Percentiles rank a stretch among this genome's conserved stretches.
Evolutionary conservation across 2,329 filamentous ascomycete genomes (phyloP).

Genomic region (Ambrosiella cleistominuta): DNA sequence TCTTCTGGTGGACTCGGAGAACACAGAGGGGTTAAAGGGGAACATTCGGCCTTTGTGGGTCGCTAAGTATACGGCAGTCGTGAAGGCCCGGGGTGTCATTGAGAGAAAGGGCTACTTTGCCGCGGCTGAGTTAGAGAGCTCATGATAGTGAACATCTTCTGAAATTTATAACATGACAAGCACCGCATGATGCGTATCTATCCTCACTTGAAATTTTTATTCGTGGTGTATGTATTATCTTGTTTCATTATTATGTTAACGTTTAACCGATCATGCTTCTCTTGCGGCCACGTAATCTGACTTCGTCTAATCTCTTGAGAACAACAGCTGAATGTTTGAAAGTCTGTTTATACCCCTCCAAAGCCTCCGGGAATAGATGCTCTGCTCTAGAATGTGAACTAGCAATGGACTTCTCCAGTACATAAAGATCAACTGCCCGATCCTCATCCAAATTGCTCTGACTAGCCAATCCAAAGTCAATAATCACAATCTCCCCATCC

Average conservation of each 20-base stretch:
- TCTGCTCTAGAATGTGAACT: constrained; percentile 86
- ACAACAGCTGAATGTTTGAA: constrained; percentile 62
- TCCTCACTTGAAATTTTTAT: neutral
- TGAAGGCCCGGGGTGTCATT: constrained; percentile 83
- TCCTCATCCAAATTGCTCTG: constrained; percentile 77
- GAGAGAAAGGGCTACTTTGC: constrained; percentile 98
- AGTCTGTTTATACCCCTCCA: constrained; percentile 54
- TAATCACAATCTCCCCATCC: constrained; percentile 67
- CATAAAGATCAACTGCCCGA: constrained; percentile 87
- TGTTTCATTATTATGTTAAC: neutral
- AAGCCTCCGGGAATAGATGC: constrained; percentile 52
- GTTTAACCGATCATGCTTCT: constrained; percentile 79
- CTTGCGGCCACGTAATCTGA: constrained; percentile 85
- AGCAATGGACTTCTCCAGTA: constrained; percentile 82
- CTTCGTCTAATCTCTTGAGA: constrained; percentile 72
- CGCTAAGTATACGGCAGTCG: constrained; percentile 89
- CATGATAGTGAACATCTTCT: neutral
- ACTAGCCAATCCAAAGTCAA: constrained; percentile 83
- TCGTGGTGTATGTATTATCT: neutral
- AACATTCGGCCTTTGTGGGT: constrained; percentile 85
- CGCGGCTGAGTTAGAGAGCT: constrained; percentile 48
- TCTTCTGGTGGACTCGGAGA: constrained; percentile 38
- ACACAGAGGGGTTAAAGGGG: constrained; percentile 45
- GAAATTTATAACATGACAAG: no score
- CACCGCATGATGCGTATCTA: no score